Percentiles rank a stretch among this genome's conserved stretches.
Conservation (phyloP, 176 grass and related monocot genomes). For the Zoysia japonica region DNA sequence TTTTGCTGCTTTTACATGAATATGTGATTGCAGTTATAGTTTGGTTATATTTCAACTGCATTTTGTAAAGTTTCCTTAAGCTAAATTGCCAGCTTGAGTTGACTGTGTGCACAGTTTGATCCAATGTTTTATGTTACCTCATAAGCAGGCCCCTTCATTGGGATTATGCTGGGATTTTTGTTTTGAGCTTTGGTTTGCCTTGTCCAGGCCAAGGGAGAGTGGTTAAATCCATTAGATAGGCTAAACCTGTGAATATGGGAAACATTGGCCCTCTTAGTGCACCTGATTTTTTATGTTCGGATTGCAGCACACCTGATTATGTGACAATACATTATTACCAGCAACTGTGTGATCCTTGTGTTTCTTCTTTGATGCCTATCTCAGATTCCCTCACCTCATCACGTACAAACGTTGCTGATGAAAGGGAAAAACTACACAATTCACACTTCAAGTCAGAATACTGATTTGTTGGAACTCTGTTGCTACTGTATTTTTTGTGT, state of each 20-base stretch:
- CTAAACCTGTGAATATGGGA: background rate
- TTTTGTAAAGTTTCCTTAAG: slow-evolving; percentile 2
- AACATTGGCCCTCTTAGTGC: background rate
- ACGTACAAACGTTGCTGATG: slow-evolving; percentile 2
- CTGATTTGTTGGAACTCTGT: background rate
- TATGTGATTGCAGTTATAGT: background rate
- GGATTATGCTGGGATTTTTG: background rate
- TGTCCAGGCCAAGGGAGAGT: background rate
- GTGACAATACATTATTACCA: background rate
- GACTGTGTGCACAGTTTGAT: background rate
- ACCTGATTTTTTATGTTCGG: background rate
- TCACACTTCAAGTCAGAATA: background rate
- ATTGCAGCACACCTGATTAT: background rate
- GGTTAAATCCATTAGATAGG: background rate
- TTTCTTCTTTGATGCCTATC: background rate
- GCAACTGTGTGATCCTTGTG: slow-evolving; percentile 15
- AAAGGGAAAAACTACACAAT: background rate
- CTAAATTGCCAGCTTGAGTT: background rate
- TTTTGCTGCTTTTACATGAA: background rate
- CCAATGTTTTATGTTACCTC: background rate
- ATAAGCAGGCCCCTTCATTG: background rate
- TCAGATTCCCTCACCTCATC: background rate
- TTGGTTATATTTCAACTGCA: background rate
- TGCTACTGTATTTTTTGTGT: background rate
- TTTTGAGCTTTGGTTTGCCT: background rate